phyloP scores from a whole-genome alignment of 768 basidiomycete genomes.

The Leccinum disarticulatum region DNA sequence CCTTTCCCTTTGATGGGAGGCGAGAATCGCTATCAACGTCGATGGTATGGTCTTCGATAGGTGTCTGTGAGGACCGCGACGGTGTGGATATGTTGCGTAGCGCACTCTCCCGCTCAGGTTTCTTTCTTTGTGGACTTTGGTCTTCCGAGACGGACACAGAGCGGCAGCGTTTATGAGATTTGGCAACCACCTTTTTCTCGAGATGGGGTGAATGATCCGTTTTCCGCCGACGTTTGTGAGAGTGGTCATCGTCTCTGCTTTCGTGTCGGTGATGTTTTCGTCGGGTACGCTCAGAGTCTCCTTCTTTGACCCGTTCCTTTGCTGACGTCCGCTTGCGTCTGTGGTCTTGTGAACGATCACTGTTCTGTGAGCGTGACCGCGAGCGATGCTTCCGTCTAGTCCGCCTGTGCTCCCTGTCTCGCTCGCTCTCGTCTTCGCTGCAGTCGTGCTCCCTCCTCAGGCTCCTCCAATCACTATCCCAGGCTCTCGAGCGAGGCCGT shows the following conservation, averaged over 20 bases:
- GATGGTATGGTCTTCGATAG: conserved; percentile 19
- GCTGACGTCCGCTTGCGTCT: conserved; percentile 22
- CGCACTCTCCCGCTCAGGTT: conserved; percentile 4
- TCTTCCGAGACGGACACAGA: conserved; percentile 18
- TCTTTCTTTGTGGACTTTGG: conserved; percentile 6
- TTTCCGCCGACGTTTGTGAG: conserved; percentile 22
- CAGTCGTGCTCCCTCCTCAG: conserved; percentile 42
- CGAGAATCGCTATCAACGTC: conserved; percentile 8
- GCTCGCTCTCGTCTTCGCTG: conserved; percentile 33
- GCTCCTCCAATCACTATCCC: conserved; percentile 48
- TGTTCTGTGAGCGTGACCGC: conserved; percentile 29
- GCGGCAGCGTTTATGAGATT: conserved; percentile 17
- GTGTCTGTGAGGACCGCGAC: conserved; percentile 31
- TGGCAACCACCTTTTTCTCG: background rate
- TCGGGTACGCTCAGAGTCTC: conserved; percentile 17
- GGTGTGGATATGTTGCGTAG: conserved; percentile 21
- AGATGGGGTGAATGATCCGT: conserved; percentile 20
- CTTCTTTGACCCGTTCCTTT: conserved; percentile 13
- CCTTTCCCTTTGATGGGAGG: conserved; percentile 3
- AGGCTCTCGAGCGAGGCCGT: conserved; percentile 42
- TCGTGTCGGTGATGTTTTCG: conserved; percentile 30
- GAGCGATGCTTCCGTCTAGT: conserved; percentile 29
- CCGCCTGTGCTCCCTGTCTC: conserved; percentile 18
- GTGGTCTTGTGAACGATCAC: conserved; percentile 20
- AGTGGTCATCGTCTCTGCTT: conserved; percentile 18